Conservation (phyloP, 192 early-diverging fungal species). For the Helicostylum pulchrum region DNA sequence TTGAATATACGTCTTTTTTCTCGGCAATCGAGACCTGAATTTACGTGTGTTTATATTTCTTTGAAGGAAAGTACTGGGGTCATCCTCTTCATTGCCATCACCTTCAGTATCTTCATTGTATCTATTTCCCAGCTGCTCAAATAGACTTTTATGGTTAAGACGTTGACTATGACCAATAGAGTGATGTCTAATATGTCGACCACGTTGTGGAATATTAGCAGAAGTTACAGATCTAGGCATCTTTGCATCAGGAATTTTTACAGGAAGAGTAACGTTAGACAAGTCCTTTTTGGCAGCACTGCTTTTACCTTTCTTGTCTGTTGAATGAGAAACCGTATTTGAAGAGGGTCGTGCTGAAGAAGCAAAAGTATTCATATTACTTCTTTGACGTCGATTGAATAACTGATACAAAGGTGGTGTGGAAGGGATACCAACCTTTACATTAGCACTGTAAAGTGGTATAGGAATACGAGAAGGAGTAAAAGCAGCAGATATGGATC, state of each 20-base stretch:
- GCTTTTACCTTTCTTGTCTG: neutral
- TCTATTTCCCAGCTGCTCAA: no score
- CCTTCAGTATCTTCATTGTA: no score
- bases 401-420: neutral
- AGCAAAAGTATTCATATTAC: neutral
- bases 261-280: no score
- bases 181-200: neutral
- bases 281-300: no score
- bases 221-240: no score
- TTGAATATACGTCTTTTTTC: conserved; percentile 45
- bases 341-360: neutral
- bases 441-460: conserved; percentile 5
- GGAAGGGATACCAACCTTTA: neutral
- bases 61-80: no score
- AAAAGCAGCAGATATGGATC: conserved; percentile 7
- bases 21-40: conserved; percentile 25
- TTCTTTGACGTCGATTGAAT: neutral
- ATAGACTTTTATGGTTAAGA: neutral
- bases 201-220: no score
- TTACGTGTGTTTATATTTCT: neutral
- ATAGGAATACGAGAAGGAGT: conserved; percentile 28
- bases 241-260: no score
- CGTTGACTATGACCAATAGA: conserved; percentile 6
- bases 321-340: neutral
- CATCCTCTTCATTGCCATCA: no score